Base-by-base conservation (phyloP, 306 rosid genomes). In the Vachellia pachyceras region DNA sequence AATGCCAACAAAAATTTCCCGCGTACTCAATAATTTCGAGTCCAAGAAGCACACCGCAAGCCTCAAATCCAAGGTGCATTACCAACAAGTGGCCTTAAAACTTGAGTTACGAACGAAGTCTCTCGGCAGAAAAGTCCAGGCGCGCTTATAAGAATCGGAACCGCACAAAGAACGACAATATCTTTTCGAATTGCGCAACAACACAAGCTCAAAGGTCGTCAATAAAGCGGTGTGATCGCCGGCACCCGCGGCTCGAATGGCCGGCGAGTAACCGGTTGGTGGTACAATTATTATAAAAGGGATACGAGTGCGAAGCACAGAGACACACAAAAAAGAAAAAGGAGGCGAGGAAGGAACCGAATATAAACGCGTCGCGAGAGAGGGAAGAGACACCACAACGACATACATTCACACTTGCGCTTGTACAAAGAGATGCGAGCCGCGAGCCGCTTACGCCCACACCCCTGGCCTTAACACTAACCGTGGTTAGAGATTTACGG, bases 351-450 rank as follows among this genome's bases (percentile, higher is more conserved):
- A 10, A 69, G 55, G 29, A 75, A 29, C 61, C 40, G 82, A 84
- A 58, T 73, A 80, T 29, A 75, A 61, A 84, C 25, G 69, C 63
- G 73, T 25, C 52, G n/a, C 10, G 78, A 55, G 50, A 73, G 22
- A 57, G 5, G 67, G 41, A 76, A 50, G 83, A 55, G 79, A 52
- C 76, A 47, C 69, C 50, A 49, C 23, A 73, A 44, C 44, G 77
- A 69, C 88, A 85, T 85, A 68, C 72, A 73, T 82, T 77, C 81
- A 71, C 86, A 60, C 81, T 77, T 79, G n/a, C n/a, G 47, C 84
- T 36, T 83, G 76, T 17, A 23, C 65, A 58, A 1, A 76, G 76
- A 22, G 37, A 81, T 50, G 83, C 66, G 83, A 49, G 83, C 82
- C 79, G 82, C 55, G 57, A 11, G 6, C 9, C 4, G 2, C 2